These are phyloP conservation scores for Oropetium thomaeum DNA, from an alignment of 176 grass and related monocot genomes.

Conservation along the genomic window DNA sequence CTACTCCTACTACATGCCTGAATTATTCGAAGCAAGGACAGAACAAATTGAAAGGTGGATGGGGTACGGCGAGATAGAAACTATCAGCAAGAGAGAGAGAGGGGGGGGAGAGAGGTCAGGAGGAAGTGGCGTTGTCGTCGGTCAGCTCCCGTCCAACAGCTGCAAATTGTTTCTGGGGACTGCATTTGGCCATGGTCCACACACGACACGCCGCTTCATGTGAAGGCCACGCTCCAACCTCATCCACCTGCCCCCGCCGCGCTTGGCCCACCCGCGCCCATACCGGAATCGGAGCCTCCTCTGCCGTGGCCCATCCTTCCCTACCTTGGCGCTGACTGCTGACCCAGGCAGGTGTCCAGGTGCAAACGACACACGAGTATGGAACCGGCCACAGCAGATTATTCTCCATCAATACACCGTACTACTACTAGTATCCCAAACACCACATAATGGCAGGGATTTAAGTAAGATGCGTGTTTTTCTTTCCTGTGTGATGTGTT, in stretches of 20 bases:
- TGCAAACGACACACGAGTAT: not conserved
- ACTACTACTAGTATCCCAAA: not conserved
- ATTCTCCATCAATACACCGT: not conserved
- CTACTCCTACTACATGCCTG: not conserved
- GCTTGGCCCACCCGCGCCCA: slow-evolving; percentile 17
- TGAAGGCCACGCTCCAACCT: slow-evolving; percentile 36
- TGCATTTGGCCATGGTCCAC: slow-evolving; percentile 41
- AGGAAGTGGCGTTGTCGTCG: not conserved
- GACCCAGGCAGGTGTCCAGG: not conserved
- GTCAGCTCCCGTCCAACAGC: slow-evolving; percentile 31
- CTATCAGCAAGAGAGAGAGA: not conserved
- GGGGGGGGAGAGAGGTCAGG: not conserved
- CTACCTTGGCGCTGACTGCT: not conserved
- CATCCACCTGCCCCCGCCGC: not conserved
- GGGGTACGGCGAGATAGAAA: not conserved
- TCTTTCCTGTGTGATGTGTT: not conserved
- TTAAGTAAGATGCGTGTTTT: not conserved
- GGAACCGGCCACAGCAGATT: not conserved
- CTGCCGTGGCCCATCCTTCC: not conserved
- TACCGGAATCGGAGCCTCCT: not conserved
- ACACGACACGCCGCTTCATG: too few relatives aligned
- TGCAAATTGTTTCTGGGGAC: slow-evolving; percentile 39
- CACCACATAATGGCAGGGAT: not conserved
- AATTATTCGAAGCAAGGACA: not conserved
- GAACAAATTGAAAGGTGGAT: slow-evolving; percentile 2